Conservation (phyloP, 1,284 basidiomycete genomes). For the Xerocomus cyaneibrunnescens region DNA sequence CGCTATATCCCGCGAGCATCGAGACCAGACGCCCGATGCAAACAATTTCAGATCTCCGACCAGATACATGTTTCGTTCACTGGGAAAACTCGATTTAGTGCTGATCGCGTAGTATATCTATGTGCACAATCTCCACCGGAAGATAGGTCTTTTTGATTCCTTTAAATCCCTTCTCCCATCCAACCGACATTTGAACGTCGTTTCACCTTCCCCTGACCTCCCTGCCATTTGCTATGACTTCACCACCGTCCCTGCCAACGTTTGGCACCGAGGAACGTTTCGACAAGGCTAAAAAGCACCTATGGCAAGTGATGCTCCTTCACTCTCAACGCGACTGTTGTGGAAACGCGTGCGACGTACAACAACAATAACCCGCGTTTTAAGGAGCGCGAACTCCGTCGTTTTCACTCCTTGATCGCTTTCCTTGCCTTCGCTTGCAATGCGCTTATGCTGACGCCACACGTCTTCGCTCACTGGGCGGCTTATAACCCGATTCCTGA, state of each 20-base stretch:
- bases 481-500: conserved; percentile 21
- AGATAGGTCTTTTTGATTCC: conserved; percentile 28
- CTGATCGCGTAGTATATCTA: conserved; percentile 43
- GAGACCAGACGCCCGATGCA: conserved; percentile 37
- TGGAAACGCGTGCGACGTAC: conserved; percentile 12
- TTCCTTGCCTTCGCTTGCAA: conserved; percentile 24
- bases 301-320: conserved; percentile 31
- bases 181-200: conserved; percentile 26
- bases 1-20: conserved; percentile 40
- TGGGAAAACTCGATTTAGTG: conserved; percentile 39
- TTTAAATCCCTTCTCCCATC: conserved; percentile 35
- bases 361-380: conserved; percentile 12
- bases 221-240: conserved; percentile 25
- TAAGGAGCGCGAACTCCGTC: conserved; percentile 20
- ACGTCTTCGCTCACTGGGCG: conserved; percentile 19
- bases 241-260: conserved; percentile 20
- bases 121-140: conserved; percentile 40
- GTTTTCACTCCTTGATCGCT: conserved; percentile 5
- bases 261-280: conserved; percentile 33
- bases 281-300: conserved; percentile 38
- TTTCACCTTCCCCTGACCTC: conserved; percentile 28
- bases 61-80: conserved; percentile 38
- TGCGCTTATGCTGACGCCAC: conserved; percentile 35
- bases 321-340: conserved; percentile 7
- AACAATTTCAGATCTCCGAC: conserved; percentile 40